Evolutionary conservation across 192 early-diverging fungal genomes (phyloP), one percentile per base, ranked within the genome.

Genomic region (Coemansia sp.): DNA sequence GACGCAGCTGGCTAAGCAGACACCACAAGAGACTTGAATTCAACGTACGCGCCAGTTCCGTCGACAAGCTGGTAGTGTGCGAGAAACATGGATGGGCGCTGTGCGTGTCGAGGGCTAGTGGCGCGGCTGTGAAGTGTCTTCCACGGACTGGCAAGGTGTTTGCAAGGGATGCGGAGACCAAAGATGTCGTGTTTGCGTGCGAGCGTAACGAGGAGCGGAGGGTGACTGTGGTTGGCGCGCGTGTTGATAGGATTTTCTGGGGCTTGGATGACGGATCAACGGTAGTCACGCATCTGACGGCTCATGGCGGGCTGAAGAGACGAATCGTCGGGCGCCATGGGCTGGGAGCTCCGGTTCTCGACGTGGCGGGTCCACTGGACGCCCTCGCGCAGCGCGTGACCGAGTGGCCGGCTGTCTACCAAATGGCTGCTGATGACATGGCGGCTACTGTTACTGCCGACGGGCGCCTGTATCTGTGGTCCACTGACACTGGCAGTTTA

Each of bases 391-490:
- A 82, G 66, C 55, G 20, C 33, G 2, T 38, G 41, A 40, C 42
- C 33, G 72, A 75, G 20, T 74, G 75, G 75, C 22, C 62, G 41
- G 52, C 27, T 15, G 10, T n/a, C 1, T 43, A 61, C 29, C 46
- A 20, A 4, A 31, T 36, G 0, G 29, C 41, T 0, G 63, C 31
- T 8, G 49, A 44, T 3, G 61, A 63, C 34, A 24, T 65, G 3
- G 62, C 77, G 2, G 80, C 80, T 13, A 72, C 69, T 41, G 67
- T 65, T 16, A 60, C 68, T 13, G 52, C 60, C 27, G 61, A 36
- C 29, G 80, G 80, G 9, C 40, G 43, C 20, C 71, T 77, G 68
- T 70, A 72, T 16, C 65, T 82, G 54, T 82, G 80, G 80, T 69
- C 57, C 11, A 67, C 63, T 4, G 22, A 47, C 0, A 69, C 46